A percentile compares a stretch with the other conserved stretches of the same genome.
Conservation (phyloP, 495 filamentous ascomycete species). For the Astrothelium macrocarpum region DNA sequence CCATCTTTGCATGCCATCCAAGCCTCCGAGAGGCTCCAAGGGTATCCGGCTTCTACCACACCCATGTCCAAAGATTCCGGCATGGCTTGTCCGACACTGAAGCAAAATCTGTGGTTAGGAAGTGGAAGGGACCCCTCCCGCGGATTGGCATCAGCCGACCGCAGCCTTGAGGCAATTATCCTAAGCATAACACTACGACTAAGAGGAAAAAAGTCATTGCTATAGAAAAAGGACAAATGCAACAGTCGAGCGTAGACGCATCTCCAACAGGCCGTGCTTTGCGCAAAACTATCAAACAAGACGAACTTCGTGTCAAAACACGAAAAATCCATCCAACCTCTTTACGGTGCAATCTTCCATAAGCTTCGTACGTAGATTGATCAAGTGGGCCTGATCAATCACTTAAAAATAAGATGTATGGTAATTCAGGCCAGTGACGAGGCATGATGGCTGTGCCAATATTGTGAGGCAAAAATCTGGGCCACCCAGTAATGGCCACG, state of each 20-base stretch:
- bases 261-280: not conserved
- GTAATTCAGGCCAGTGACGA: not conserved
- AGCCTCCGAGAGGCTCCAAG: not conserved
- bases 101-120: not conserved
- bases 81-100: not conserved
- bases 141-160: not conserved
- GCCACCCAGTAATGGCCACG: not conserved
- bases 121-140: not conserved
- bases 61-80: not conserved
- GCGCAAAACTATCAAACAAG: not conserved
- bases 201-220: too few species aligned
- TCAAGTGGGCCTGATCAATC: too few species aligned
- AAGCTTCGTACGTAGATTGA: too few species aligned
- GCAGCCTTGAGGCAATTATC: not conserved
- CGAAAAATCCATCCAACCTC: too few species aligned
- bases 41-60: not conserved
- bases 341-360: too few species aligned
- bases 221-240: too few species aligned
- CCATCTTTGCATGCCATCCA: not conserved
- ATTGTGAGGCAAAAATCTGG: not conserved
- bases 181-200: not conserved
- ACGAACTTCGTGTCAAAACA: not conserved
- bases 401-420: too few species aligned
- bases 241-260: too few species aligned
- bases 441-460: not conserved